Percentiles rank a stretch among this genome's conserved stretches.
Evolutionary conservation across 164 flowering plant genomes (phyloP).

Genomic region (Santalum album): DNA sequence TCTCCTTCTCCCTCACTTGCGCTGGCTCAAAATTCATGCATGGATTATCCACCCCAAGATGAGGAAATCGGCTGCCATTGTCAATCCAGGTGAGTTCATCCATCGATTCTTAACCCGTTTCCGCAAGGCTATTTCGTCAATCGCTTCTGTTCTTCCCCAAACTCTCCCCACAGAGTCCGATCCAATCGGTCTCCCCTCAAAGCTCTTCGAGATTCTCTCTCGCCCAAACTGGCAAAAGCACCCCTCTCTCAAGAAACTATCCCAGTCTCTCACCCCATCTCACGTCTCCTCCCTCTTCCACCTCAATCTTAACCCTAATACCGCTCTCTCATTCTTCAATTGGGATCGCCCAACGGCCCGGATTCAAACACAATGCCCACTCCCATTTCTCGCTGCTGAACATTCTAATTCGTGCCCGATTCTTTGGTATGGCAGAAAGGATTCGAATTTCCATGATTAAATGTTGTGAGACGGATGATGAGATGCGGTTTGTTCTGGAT

Average conservation of each 20-base stretch:
- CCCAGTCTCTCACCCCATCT: conserved; percentile 38
- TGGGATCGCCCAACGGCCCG: conserved; percentile 36
- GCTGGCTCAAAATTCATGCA: too few relatives aligned
- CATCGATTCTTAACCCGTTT: neutral
- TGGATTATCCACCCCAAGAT: too few relatives aligned
- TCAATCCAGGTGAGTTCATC: neutral
- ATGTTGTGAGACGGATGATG: conserved; percentile 31
- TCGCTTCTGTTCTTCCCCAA: conserved; percentile 13
- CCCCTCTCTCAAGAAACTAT: conserved; percentile 37
- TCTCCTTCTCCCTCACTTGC: too few relatives aligned
- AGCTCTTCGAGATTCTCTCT: conserved; percentile 31
- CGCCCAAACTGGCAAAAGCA: conserved; percentile 49
- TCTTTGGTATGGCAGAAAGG: conserved; percentile 32
- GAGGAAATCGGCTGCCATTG: too few relatives aligned
- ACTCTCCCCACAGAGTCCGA: conserved; percentile 11
- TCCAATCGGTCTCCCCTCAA: conserved; percentile 16
- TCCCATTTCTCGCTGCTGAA: conserved; percentile 36
- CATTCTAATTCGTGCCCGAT: conserved; percentile 30
- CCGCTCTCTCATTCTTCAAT: conserved; percentile 52
- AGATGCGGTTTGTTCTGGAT: conserved; percentile 30
- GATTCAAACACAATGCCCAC: conserved; percentile 40
- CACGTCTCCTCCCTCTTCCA: conserved; percentile 40
- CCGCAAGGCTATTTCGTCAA: conserved; percentile 8
- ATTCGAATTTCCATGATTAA: conserved; percentile 48
- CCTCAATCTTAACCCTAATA: conserved; percentile 34